Base-by-base conservation (phyloP, 805 yeast genomes). In the Pichia exigua region DNA sequence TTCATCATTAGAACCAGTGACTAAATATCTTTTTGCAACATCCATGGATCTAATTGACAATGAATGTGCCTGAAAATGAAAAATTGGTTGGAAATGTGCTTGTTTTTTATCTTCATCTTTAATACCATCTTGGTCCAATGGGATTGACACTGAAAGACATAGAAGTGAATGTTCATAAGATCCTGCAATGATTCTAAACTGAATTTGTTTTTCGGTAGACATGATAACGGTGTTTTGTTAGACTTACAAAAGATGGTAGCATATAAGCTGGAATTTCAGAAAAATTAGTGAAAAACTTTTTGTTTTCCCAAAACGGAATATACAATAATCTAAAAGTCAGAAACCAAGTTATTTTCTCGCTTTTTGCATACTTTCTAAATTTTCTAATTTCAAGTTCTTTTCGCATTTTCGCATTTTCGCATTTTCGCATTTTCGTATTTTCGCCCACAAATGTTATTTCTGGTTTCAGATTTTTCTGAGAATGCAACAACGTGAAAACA, bases 21-120 rank as follows among this genome's bases (percentile, higher is more conserved):
- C 97, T 42, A 94, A 72, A 64, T 89, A 90, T 62, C 97, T 74
- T 60, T 80, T 85, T 28, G 94, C 87, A 21, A 83, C 73, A 56
- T 92, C 97, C 58, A 94, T 74, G 46, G 94, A 77, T 66, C 91
- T 85, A 51, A 94, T 88, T 38, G 97, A 86, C 48, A 89, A 75
- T 0, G 96, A 74, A 68, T 94, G 99, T 1, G 99, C 96, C 60
- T 92, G 89, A 69, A 94, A 92, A 66, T 94, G 97, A 73, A 94
- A 94, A 43, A 94, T 83, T 2, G 98, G 96, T 45, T 89, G 90
- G 71, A 94, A 94, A 11, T 87, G 74, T 1, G 90, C 83, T 10
- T 76, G 72, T 49, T 68, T 69, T 9, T 42, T 38, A 20, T 50
- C 67, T n/a, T 62, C 55, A 20, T 32, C 57, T 44, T n/a, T 61